A percentile compares a stretch with the other conserved stretches of the same genome.
phyloP scores from a whole-genome alignment of 371 early-diverging fungal species.

The Entomophthora muscae region DNA sequence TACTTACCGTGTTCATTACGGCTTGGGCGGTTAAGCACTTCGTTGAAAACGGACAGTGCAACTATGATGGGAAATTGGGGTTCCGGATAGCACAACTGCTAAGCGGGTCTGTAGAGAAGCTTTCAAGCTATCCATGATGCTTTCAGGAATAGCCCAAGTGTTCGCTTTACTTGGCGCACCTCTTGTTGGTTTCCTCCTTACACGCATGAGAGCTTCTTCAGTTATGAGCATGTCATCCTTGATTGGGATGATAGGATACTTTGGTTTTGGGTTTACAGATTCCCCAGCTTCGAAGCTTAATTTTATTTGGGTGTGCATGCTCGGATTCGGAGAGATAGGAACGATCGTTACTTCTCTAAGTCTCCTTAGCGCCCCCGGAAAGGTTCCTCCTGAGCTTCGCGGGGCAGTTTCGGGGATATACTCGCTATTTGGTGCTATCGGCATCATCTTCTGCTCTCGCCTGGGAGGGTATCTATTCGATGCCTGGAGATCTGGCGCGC shows the following conservation, averaged over 20 bases:
- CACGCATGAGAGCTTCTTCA: slow-evolving; percentile 24
- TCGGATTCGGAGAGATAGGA: slow-evolving; percentile 57
- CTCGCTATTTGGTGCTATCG: slow-evolving; percentile 43
- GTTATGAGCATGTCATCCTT: slow-evolving; percentile 29
- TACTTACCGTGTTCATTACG: slow-evolving; percentile 50
- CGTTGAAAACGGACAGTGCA: slow-evolving; percentile 31
- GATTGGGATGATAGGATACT: slow-evolving; percentile 33
- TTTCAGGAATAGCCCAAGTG: slow-evolving; percentile 50
- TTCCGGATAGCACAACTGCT: slow-evolving; percentile 11
- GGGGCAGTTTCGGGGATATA: slow-evolving; percentile 54
- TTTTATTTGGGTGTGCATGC: slow-evolving; percentile 27
- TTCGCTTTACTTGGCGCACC: slow-evolving; percentile 49
- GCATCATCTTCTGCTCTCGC: slow-evolving; percentile 26
- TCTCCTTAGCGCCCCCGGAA: slow-evolving; percentile 32
- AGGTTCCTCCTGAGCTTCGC: slow-evolving; percentile 26
- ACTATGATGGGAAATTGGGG: slow-evolving; percentile 9
- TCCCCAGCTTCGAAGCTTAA: slow-evolving; percentile 32
- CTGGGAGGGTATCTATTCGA: slow-evolving; percentile 26
- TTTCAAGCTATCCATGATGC: slow-evolving; percentile 12
- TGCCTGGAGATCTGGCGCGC: slow-evolving; percentile 21
- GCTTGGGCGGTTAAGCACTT: slow-evolving; percentile 51
- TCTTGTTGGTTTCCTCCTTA: slow-evolving; percentile 29
- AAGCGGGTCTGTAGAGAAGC: slow-evolving; percentile 18
- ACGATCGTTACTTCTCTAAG: slow-evolving; percentile 48
- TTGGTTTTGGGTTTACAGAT: slow-evolving; percentile 30